A percentile compares a stretch with the other conserved stretches of the same genome.
These are phyloP conservation scores for Leucaena leucocephala DNA, from an alignment of 306 rosid genomes.

Conservation along the genomic window DNA sequence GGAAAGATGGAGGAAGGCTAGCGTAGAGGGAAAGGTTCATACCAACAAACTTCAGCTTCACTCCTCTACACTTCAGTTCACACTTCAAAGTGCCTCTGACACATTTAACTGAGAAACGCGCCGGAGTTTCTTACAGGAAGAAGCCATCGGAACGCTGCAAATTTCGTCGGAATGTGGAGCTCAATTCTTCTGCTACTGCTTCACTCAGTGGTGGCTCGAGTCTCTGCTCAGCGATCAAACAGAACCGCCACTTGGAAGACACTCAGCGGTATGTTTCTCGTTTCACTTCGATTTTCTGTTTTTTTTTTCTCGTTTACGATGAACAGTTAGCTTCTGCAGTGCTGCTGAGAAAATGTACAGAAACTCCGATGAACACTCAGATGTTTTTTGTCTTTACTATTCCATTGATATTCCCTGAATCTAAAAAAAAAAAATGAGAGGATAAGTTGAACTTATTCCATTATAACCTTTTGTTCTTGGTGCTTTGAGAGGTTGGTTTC, in stretches of 20 bases:
- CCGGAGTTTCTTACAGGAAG: neutral
- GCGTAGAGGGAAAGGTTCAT: neutral
- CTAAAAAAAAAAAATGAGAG: neutral
- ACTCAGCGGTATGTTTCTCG: conserved; percentile 50
- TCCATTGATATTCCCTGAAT: neutral
- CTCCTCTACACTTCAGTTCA: neutral
- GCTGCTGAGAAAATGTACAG: neutral
- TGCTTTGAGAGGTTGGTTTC: neutral
- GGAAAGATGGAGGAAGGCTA: neutral
- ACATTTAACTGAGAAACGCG: conserved; percentile 23
- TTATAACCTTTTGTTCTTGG: neutral
- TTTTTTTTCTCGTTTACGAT: conserved; percentile 2
- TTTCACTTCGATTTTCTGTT: conserved; percentile 7
- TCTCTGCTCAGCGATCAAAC: conserved; percentile 79
- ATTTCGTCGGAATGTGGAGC: conserved; percentile 49
- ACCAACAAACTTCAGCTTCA: neutral
- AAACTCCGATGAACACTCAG: neutral
- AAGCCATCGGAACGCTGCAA: conserved; percentile 12
- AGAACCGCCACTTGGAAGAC: conserved; percentile 55
- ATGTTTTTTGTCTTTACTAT: neutral
- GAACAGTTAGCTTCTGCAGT: neutral
- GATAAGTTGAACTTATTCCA: neutral
- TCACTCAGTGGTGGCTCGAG: conserved; percentile 44
- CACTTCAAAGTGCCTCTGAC: neutral
- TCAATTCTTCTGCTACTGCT: conserved; percentile 43